These are phyloP conservation scores for Auxenochlorella pyrenoidosa DNA, from an alignment of 139 green algal genomes.

Conservation along the genomic window DNA sequence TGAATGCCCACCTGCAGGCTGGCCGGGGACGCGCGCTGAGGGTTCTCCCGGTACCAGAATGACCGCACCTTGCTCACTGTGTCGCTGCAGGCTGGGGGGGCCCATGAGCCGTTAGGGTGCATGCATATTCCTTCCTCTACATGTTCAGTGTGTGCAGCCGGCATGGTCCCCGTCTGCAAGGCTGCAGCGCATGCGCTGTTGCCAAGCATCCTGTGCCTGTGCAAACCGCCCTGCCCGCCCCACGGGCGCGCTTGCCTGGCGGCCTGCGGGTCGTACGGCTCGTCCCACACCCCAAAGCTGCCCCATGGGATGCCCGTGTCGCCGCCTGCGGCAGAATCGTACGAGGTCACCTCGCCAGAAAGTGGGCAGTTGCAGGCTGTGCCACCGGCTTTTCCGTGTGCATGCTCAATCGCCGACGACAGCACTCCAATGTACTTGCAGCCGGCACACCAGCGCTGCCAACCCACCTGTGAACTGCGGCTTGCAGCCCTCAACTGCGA, in stretches of 20 bases:
- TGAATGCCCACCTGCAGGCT: not conserved
- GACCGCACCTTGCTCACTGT: not conserved
- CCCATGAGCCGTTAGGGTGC: no score
- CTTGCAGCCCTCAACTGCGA: slow-evolving; percentile 11
- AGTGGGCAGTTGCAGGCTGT: no score
- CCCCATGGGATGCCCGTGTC: slow-evolving; percentile 51
- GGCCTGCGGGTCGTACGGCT: slow-evolving; percentile 38
- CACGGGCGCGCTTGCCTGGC: not conserved
- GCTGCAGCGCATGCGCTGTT: no score
- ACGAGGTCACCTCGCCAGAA: no score
- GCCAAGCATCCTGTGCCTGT: not conserved
- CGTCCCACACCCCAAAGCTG: slow-evolving; percentile 41
- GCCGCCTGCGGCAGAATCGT: slow-evolving; percentile 8
- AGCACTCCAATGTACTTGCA: no score
- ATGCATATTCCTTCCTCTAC: no score
- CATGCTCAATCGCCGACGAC: no score
- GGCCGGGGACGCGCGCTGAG: not conserved
- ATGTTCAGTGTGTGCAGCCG: no score
- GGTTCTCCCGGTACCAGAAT: not conserved
- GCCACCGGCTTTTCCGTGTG: no score
- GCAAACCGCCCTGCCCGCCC: not conserved
- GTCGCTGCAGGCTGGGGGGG: not conserved
- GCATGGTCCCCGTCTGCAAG: not conserved
- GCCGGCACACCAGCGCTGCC: no score
- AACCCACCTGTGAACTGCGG: slow-evolving; percentile 35